These are phyloP conservation scores for Cyclotella sp. DNA, from an alignment of 108 stramenopile genomes.

Conservation along the genomic window DNA sequence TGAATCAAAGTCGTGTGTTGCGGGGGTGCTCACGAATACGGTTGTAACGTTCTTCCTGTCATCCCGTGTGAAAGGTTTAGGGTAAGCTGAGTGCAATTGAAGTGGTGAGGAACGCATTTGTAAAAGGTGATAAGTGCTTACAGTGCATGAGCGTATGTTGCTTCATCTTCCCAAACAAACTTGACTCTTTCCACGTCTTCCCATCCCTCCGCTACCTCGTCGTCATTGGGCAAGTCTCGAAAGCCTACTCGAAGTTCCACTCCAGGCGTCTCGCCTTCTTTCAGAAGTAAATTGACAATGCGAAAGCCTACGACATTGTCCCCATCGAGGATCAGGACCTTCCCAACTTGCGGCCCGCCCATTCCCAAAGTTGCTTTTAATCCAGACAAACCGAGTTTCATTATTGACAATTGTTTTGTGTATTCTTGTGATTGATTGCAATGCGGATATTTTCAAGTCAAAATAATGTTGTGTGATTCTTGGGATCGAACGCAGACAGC, in stretches of 20 bases:
- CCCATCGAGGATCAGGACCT: slow-evolving; percentile 7
- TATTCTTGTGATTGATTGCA: too few species aligned
- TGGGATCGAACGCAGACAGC: too few species aligned
- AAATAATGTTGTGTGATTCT: too few species aligned
- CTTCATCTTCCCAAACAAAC: slow-evolving; percentile 50
- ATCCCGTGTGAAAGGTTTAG: neutral
- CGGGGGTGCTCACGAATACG: slow-evolving; percentile 46
- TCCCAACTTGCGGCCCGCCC: neutral
- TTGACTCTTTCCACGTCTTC: slow-evolving; percentile 41
- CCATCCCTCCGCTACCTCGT: slow-evolving; percentile 10
- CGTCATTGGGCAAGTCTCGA: neutral
- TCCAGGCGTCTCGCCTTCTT: slow-evolving; percentile 9
- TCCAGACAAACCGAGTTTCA: slow-evolving; percentile 9
- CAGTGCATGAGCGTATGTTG: slow-evolving; percentile 45
- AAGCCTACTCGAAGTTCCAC: slow-evolving; percentile 15
- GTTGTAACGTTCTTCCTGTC: slow-evolving; percentile 44
- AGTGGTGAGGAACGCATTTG: neutral
- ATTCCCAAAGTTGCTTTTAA: neutral
- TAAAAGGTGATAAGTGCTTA: neutral
- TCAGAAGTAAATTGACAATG: slow-evolving; percentile 12
- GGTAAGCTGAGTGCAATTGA: neutral
- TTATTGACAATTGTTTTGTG: neutral
- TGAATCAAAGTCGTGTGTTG: slow-evolving; percentile 38
- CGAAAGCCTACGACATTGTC: slow-evolving; percentile 16
- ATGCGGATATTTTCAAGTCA: neutral